Evolutionary conservation across 2,329 filamentous ascomycete species (phyloP).

Genomic region (Clarireedia homoeocarpa): DNA sequence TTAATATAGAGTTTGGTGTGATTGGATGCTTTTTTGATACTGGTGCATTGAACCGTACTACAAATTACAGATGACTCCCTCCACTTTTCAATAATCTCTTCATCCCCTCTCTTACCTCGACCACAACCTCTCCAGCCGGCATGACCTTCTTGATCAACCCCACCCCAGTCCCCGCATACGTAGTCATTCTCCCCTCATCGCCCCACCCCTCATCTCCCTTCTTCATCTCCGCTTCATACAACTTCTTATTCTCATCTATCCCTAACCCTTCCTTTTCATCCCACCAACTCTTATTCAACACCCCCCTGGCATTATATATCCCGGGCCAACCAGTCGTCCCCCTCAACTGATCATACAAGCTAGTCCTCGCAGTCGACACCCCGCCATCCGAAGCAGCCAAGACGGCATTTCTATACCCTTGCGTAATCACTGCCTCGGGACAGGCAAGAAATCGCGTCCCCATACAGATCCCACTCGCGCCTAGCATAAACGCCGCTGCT

Average conservation of each 20-base stretch:
- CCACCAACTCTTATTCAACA: constrained; percentile 46
- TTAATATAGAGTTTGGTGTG: background rate
- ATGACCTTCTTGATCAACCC: constrained; percentile 46
- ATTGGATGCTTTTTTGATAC: background rate
- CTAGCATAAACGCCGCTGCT: constrained; percentile 30
- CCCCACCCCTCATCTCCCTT: constrained; percentile 46
- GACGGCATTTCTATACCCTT: constrained; percentile 40
- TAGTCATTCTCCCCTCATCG: constrained; percentile 44
- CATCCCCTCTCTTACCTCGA: constrained; percentile 1
- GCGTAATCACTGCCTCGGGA: constrained; percentile 37
- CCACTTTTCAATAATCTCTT: constrained; percentile 1
- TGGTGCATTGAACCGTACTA: background rate
- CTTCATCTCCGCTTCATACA: constrained; percentile 38
- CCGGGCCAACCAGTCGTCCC: constrained; percentile 51
- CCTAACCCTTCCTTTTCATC: constrained; percentile 33
- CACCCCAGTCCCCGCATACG: constrained; percentile 55
- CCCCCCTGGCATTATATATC: constrained; percentile 48
- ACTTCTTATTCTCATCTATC: constrained; percentile 33
- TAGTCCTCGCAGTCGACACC: constrained; percentile 40
- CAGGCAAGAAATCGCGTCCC: constrained; percentile 43
- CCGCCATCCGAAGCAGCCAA: constrained; percentile 42
- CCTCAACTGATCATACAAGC: constrained; percentile 43
- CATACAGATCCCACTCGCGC: constrained; percentile 37
- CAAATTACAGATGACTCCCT: constrained; percentile 4
- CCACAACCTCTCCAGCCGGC: constrained; percentile 43